Conservation (phyloP, 2,329 filamentous ascomycete species). For the Talaromyces sp. region DNA sequence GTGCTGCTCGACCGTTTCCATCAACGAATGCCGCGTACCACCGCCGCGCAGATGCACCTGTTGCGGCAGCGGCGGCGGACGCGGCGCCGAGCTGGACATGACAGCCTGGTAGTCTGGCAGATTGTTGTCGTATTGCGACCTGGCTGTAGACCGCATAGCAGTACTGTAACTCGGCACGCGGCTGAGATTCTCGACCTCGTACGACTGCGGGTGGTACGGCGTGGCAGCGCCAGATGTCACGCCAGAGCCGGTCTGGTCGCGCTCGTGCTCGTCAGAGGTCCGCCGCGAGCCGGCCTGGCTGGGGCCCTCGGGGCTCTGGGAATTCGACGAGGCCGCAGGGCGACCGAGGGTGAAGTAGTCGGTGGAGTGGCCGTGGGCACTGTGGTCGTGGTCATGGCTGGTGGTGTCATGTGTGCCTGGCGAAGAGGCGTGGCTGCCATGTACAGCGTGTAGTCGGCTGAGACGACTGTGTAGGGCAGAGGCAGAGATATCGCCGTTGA, state of each 20-base stretch:
- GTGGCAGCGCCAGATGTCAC: constrained; percentile 34
- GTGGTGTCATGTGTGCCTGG: constrained; percentile 19
- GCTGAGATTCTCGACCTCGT: constrained; percentile 59
- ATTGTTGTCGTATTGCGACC: constrained; percentile 44
- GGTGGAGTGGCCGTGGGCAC: constrained; percentile 19
- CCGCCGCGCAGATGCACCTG: constrained; percentile 31
- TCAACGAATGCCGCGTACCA: constrained; percentile 23
- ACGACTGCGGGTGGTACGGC: constrained; percentile 37
- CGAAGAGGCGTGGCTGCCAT: constrained; percentile 15
- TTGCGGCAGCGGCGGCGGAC: constrained; percentile 25
- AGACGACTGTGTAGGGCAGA: constrained; percentile 65
- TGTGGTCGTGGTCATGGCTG: constrained; percentile 10
- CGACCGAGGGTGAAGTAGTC: constrained; percentile 25
- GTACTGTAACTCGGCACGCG: constrained; percentile 75
- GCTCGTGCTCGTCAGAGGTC: constrained; percentile 43
- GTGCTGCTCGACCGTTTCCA: constrained; percentile 10
- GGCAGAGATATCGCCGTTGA: constrained; percentile 53
- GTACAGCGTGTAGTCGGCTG: constrained; percentile 43
- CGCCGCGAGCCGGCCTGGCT: constrained; percentile 33
- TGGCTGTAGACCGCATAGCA: constrained; percentile 60
- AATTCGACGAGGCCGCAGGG: constrained; percentile 12
- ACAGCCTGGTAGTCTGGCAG: constrained; percentile 65
- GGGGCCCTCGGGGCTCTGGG: constrained; percentile 24
- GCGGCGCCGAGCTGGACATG: constrained; percentile 8
- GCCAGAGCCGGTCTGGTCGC: constrained; percentile 30